Evolutionary conservation across 208 protist species (phyloP), one percentile per base, ranked within the genome.

Genomic region (Wallacemonas collosoma): DNA sequence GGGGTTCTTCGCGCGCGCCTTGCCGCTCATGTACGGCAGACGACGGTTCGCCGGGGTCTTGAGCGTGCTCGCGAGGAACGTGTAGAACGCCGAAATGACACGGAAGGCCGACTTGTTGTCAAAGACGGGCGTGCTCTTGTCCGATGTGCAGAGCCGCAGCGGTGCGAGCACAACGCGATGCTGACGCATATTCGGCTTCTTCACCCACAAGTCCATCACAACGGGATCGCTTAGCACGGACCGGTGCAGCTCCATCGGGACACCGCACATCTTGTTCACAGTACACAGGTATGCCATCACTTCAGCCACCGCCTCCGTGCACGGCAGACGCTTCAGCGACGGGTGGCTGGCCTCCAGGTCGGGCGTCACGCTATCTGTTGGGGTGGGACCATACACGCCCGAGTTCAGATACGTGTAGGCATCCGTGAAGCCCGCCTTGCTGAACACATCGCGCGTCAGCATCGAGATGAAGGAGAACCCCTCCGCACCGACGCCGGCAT

Each of bases 221-320:
- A 85, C 86, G 36, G 91, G 88, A 77, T 95, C 87, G 70, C 83
- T 83, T 41, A 97, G 85, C 39, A 67, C 89, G 61, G 85, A 94
- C 63, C 92, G 92, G 83, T 97, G 92, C 41, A 94, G 77, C 80
- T 97, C 89, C 5, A 97, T 81, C 53, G 86, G 89, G 15, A 93
- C 78, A 36, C 87, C 87, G 68, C 85, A 94, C 73, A 85, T 83
- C 44, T 83, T 83, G 72, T 95, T 78, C 7, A 75, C 72, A 8
- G 89, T 91, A 70, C 93, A 93, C 53, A 94, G 75, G 77, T 95
- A 94, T 15, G 88, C 86, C 60, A 96, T 74, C 15, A 92, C 70
- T 69, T 94, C 88, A 38, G 76, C 81, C 41, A 90, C 66, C 53
- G 83, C 80, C 73, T 94, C 85, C 68, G 68, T 80, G 75, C 78